A percentile compares a stretch with the other conserved stretches of the same genome.
Conservation (phyloP, 1,284 basidiomycete genomes). For the Puccinia coronata region DNA sequence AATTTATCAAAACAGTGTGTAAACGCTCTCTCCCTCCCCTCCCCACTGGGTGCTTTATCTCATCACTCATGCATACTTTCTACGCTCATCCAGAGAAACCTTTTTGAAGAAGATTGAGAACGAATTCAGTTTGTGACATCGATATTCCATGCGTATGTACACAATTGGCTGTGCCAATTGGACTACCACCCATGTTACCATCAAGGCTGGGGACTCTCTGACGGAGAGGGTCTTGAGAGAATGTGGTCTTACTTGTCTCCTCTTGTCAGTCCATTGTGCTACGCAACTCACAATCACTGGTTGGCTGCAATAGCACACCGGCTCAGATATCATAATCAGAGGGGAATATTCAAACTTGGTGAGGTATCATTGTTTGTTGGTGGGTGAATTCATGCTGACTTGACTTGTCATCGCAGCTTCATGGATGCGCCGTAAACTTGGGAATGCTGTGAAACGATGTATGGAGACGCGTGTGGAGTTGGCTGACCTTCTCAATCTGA, state of each 20-base stretch:
- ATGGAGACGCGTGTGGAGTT: background rate
- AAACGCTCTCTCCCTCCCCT: background rate
- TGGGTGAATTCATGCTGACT: too few relatives aligned
- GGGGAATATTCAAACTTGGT: background rate
- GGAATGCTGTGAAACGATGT: background rate
- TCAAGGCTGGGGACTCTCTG: background rate
- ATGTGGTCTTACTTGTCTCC: background rate
- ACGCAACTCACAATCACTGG: background rate
- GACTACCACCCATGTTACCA: background rate
- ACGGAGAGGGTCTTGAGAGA: background rate
- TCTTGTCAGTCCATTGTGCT: background rate
- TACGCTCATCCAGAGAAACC: too few relatives aligned
- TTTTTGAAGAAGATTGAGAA: background rate
- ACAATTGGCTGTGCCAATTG: constrained; percentile 3
- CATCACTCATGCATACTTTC: background rate
- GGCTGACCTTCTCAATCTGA: background rate
- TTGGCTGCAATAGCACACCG: background rate
- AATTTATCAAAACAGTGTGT: background rate
- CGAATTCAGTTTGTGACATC: background rate
- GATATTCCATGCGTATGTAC: constrained; percentile 2
- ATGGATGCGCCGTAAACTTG: too few relatives aligned
- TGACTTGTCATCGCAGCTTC: too few relatives aligned
- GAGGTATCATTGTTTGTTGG: too few relatives aligned
- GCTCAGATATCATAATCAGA: background rate
- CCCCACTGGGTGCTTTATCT: too few relatives aligned